Conservation (phyloP, 768 basidiomycete genomes). For the Amanita rimosa region DNA sequence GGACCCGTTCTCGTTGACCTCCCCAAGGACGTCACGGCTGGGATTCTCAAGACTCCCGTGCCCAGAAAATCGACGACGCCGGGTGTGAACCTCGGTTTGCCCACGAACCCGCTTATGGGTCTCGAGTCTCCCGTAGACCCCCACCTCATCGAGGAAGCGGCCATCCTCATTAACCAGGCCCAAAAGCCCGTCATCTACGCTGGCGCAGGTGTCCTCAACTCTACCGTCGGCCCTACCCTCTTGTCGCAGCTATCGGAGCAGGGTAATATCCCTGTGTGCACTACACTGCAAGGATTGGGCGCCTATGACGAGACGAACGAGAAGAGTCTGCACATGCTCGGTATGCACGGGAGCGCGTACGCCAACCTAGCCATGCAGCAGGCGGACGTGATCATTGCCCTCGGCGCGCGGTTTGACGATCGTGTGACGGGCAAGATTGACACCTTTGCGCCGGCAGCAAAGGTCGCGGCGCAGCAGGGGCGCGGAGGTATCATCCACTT, state of each 20-base stretch:
- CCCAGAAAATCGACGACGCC: conserved; percentile 83
- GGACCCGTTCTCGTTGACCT: conserved; percentile 97
- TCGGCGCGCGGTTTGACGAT: conserved; percentile 95
- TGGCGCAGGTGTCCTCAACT: conserved; percentile 82
- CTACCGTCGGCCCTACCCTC: conserved; percentile 70
- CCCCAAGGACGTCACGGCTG: conserved; percentile 97
- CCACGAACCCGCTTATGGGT: conserved; percentile 58
- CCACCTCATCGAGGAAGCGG: conserved; percentile 69
- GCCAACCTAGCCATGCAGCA: conserved; percentile 97
- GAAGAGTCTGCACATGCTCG: conserved; percentile 90
- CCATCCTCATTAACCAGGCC: conserved; percentile 84
- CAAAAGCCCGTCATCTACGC: conserved; percentile 89
- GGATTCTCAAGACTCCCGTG: conserved; percentile 75
- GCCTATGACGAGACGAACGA: conserved; percentile 88
- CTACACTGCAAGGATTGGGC: conserved; percentile 92
- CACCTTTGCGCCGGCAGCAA: conserved; percentile 85
- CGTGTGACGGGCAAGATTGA: conserved; percentile 91
- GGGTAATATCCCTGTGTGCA: conserved; percentile 95
- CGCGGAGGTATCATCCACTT: conserved; percentile 98
- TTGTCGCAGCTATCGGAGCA: conserved; percentile 66
- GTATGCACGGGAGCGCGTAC: conserved; percentile 97
- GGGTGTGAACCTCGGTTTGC: conserved; percentile 61
- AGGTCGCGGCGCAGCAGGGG: conserved; percentile 73
- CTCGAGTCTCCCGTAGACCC: conserved; percentile 49
- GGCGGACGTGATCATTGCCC: conserved; percentile 95